phyloP scores from a whole-genome alignment of 208 protist species.

The Leishmania amazonensis region DNA sequence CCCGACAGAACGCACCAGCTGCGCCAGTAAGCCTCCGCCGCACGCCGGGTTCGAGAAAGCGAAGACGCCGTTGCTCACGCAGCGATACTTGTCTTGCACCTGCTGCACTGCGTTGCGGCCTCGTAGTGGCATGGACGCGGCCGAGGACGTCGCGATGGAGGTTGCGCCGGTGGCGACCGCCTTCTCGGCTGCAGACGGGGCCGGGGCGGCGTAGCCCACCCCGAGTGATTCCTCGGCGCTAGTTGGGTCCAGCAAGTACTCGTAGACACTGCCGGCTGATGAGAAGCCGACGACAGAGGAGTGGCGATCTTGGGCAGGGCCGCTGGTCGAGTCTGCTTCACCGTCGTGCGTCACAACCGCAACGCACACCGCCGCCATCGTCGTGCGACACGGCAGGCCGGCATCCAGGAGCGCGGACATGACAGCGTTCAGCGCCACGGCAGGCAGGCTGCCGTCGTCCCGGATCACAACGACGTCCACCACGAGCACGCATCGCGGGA shows the following conservation, averaged over 20 bases:
- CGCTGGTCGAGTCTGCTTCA: constrained; percentile 1
- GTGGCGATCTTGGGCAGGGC: background rate
- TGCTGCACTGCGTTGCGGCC: background rate
- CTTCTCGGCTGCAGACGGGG: constrained; percentile 7
- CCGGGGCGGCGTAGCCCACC: background rate
- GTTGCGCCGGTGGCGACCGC: background rate
- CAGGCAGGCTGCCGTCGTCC: constrained; percentile 73
- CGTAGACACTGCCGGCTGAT: background rate
- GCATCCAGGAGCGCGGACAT: constrained; percentile 88
- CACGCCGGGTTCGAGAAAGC: constrained; percentile 63
- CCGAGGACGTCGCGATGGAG: background rate
- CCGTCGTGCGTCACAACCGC: constrained; percentile 21
- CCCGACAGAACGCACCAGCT: constrained; percentile 31
- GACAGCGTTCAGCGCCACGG: constrained; percentile 78
- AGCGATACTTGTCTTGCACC: constrained; percentile 11
- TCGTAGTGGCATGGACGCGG: background rate
- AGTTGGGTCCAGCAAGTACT: constrained; percentile 72
- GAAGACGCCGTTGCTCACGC: constrained; percentile 55
- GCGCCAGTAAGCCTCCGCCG: constrained; percentile 52
- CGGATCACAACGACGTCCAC: constrained; percentile 69
- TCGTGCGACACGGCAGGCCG: constrained; percentile 80
- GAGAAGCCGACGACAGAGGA: background rate
- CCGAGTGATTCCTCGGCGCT: constrained; percentile 53
- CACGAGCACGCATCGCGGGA: constrained; percentile 61
- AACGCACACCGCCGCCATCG: constrained; percentile 74